phyloP scores from a whole-genome alignment of 2,329 filamentous ascomycete genomes.

The Aspergillus awamori region DNA sequence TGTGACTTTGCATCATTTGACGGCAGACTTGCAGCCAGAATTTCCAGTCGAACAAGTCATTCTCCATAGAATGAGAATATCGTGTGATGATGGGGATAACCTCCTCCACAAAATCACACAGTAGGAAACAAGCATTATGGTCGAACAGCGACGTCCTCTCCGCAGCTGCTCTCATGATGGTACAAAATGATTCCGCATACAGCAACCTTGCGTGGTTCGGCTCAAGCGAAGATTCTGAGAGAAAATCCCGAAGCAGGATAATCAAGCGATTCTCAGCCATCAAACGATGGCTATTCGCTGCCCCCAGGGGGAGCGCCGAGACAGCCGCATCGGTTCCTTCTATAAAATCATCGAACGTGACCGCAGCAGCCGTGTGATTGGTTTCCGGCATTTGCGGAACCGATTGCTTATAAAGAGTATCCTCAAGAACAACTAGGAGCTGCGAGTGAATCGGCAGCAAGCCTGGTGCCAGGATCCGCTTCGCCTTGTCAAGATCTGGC shows the following conservation, averaged over 20 bases:
- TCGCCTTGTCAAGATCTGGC: slow-evolving; percentile 53
- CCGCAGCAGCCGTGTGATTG: slow-evolving; percentile 52
- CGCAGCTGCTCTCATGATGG: slow-evolving; percentile 72
- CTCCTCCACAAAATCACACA: slow-evolving; percentile 92
- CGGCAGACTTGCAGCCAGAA: slow-evolving; percentile 85
- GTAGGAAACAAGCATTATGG: slow-evolving; percentile 79
- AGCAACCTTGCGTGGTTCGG: slow-evolving; percentile 62
- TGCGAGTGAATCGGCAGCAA: slow-evolving; percentile 82
- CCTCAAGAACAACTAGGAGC: slow-evolving; percentile 75
- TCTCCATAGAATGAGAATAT: slow-evolving; percentile 56
- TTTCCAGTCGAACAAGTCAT: slow-evolving; percentile 59
- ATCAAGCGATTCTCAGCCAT: slow-evolving; percentile 91
- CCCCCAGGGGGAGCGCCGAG: slow-evolving; percentile 64
- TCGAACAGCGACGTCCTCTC: slow-evolving; percentile 78
- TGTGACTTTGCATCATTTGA: slow-evolving; percentile 78
- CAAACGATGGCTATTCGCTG: slow-evolving; percentile 70
- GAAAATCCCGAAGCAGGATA: slow-evolving; percentile 77
- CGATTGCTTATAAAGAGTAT: slow-evolving; percentile 76
- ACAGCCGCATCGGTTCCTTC: slow-evolving; percentile 68
- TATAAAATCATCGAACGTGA: slow-evolving; percentile 69
- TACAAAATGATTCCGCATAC: slow-evolving; percentile 75
- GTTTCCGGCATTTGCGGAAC: slow-evolving; percentile 50
- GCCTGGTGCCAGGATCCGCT: slow-evolving; percentile 70
- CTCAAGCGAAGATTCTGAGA: slow-evolving; percentile 64
- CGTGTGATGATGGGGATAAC: slow-evolving; percentile 68